These are phyloP conservation scores for Roridomyces roridus DNA, from an alignment of 768 basidiomycete species.

Conservation along the genomic window DNA sequence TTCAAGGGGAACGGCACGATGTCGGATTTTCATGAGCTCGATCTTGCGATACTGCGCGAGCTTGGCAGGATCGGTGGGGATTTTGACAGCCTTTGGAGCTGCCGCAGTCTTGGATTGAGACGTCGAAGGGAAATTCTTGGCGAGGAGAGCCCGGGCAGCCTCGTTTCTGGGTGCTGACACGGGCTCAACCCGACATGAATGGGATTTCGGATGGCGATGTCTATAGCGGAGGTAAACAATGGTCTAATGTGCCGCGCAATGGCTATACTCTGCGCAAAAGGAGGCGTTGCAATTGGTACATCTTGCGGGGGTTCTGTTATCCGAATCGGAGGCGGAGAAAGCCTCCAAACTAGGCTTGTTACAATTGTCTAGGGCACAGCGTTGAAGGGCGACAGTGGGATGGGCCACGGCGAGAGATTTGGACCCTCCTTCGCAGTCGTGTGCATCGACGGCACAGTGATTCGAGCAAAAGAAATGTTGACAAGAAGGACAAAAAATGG, in stretches of 20 bases:
- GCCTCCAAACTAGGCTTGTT: constrained; percentile 59
- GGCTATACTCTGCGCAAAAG: constrained; percentile 68
- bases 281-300: constrained; percentile 61
- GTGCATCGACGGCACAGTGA: constrained; percentile 66
- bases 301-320: constrained; percentile 37
- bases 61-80: constrained; percentile 58
- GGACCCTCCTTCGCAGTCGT: constrained; percentile 71
- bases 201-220: constrained; percentile 71
- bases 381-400: constrained; percentile 41
- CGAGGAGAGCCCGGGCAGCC: constrained; percentile 58
- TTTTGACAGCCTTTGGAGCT: constrained; percentile 32
- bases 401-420: constrained; percentile 8
- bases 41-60: constrained; percentile 61
- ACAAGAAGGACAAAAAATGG: constrained; percentile 75
- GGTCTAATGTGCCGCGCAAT: constrained; percentile 2
- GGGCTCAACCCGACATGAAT: constrained; percentile 50
- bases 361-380: constrained; percentile 60
- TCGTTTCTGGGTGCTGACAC: constrained; percentile 42
- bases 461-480: constrained; percentile 62
- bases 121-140: constrained; percentile 52
- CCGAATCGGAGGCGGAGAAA: constrained; percentile 35
- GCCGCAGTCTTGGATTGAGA: constrained; percentile 29
- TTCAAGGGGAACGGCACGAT: constrained; percentile 68
- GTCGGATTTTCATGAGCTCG: constrained; percentile 78
- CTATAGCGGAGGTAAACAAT: constrained; percentile 40